Percentiles rank a stretch among this genome's conserved stretches.
phyloP scores from a whole-genome alignment of 805 yeast species.

The baker's yeast (Saccharomyces cerevisiae) region DNA sequence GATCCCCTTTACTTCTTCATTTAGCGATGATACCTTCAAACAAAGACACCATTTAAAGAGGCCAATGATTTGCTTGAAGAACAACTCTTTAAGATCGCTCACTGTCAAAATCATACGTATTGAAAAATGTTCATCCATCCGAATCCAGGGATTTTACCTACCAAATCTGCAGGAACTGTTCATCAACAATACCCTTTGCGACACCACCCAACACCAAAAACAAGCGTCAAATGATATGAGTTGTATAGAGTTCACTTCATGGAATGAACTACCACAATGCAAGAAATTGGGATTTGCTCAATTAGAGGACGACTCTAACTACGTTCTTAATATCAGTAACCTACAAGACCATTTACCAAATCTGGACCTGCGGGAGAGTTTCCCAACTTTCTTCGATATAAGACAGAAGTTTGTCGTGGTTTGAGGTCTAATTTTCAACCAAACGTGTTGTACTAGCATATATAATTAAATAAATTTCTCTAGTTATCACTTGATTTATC shows the following conservation, averaged over 20 bases:
- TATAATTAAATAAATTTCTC: background rate
- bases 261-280: conserved; percentile 19
- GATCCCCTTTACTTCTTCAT: conserved; percentile 10
- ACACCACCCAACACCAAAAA: background rate
- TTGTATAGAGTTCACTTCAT: conserved; percentile 20
- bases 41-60: conserved; percentile 1
- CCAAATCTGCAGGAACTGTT: conserved; percentile 10
- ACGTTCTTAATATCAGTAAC: conserved; percentile 15
- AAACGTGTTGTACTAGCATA: background rate
- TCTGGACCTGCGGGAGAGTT: conserved; percentile 14
- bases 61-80: conserved; percentile 19
- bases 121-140: conserved; percentile 6
- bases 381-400: conserved; percentile 16
- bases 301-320: conserved; percentile 2
- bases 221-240: conserved; percentile 7
- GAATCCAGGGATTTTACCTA: conserved; percentile 20
- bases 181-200: conserved; percentile 5
- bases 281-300: conserved; percentile 1
- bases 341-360: conserved; percentile 13
- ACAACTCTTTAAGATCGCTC: conserved; percentile 11
- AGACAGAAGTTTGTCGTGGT: conserved; percentile 17
- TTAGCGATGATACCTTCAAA: background rate
- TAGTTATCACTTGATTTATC: background rate
- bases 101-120: conserved; percentile 12
- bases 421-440: conserved; percentile 1